These are phyloP conservation scores for Puccinia hordei DNA, from an alignment of 1,284 basidiomycete species.

Conservation along the genomic window DNA sequence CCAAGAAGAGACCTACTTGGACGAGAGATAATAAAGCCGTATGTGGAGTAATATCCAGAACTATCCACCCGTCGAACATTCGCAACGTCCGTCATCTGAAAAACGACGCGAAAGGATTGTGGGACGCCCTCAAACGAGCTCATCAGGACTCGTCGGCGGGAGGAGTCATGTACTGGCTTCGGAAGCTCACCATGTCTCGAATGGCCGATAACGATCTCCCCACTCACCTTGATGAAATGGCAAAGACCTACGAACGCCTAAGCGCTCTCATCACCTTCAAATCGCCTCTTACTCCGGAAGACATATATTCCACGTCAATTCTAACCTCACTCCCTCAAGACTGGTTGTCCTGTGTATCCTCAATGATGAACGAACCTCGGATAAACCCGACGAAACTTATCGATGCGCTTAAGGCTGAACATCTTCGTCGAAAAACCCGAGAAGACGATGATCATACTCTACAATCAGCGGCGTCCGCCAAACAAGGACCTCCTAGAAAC, in stretches of 20 bases:
- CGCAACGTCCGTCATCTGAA: not conserved
- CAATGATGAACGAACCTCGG: not conserved
- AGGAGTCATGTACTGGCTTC: not conserved
- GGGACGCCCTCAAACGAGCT: not conserved
- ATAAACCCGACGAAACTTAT: not conserved
- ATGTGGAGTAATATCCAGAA: not conserved
- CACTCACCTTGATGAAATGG: not conserved
- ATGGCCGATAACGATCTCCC: not conserved
- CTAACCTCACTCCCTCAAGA: not conserved
- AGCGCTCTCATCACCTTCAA: not conserved
- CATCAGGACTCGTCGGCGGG: conserved; percentile 5
- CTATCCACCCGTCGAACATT: not conserved
- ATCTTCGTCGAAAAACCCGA: not conserved
- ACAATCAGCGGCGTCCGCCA: no score
- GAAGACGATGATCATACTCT: no score
- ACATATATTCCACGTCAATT: not conserved
- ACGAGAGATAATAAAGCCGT: conserved; percentile 3
- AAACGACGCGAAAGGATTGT: not conserved
- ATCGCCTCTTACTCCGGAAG: not conserved
- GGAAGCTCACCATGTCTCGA: not conserved
- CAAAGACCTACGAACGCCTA: not conserved
- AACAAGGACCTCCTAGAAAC: no score
- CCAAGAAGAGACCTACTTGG: conserved; percentile 18
- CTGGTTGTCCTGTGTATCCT: not conserved
- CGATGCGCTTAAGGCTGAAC: not conserved